Conservation (phyloP, 805 yeast species). For the Naumovozyma dairenensis region DNA sequence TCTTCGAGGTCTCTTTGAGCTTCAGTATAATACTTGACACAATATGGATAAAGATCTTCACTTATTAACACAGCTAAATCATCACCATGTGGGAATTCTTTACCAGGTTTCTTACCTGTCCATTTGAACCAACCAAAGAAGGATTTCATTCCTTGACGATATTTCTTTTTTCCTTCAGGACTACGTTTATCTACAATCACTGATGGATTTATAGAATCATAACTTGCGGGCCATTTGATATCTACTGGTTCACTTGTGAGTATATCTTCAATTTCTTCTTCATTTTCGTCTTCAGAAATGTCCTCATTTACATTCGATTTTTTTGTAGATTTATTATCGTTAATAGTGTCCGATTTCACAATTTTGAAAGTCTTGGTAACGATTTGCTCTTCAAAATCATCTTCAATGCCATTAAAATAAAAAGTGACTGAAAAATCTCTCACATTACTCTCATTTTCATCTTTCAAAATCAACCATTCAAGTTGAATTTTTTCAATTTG, state of each 20-base stretch:
- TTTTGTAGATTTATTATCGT: slow-evolving; percentile 6
- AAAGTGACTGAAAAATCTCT: slow-evolving; percentile 54
- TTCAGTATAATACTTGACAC: slow-evolving; percentile 71
- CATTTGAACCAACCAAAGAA: slow-evolving; percentile 83
- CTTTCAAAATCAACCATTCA: slow-evolving; percentile 30
- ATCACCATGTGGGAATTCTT: slow-evolving; percentile 70
- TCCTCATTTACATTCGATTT: slow-evolving; percentile 6
- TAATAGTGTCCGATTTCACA: slow-evolving; percentile 21
- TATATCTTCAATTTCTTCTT: slow-evolving; percentile 40
- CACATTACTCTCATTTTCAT: slow-evolving; percentile 25
- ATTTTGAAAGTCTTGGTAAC: slow-evolving; percentile 52
- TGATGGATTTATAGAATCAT: slow-evolving; percentile 46
- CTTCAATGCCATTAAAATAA: slow-evolving; percentile 40
- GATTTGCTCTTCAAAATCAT: slow-evolving; percentile 44
- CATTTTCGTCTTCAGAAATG: slow-evolving; percentile 24
- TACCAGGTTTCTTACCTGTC: slow-evolving; percentile 72
- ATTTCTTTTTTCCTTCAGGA: slow-evolving; percentile 46
- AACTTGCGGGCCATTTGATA: slow-evolving; percentile 62
- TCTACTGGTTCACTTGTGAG: slow-evolving; percentile 45
- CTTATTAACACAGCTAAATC: slow-evolving; percentile 61
- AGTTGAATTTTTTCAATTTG: slow-evolving; percentile 54
- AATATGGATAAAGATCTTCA: slow-evolving; percentile 79
- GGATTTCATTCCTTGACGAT: slow-evolving; percentile 66
- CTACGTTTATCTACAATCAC: slow-evolving; percentile 38
- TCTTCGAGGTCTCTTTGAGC: slow-evolving; percentile 59